A percentile compares a stretch with the other conserved stretches of the same genome.
These are phyloP conservation scores for Phytophthora aleatoria DNA, from an alignment of 352 stramenopile genomes.

Conservation along the genomic window DNA sequence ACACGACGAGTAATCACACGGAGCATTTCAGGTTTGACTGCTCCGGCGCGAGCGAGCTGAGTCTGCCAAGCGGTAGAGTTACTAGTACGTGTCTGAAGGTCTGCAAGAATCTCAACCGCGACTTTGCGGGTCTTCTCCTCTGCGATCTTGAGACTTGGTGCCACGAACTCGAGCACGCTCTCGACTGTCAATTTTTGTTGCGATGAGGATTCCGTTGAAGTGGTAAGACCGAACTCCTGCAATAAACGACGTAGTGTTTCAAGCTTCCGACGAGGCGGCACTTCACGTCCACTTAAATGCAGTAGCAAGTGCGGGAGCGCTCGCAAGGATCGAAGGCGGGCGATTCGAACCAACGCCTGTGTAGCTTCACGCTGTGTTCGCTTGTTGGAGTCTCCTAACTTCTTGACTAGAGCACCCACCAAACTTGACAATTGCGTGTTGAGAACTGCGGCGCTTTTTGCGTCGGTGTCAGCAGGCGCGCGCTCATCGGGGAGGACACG, in stretches of 20 bases:
- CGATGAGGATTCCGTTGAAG: constrained; percentile 1
- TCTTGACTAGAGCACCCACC: constrained; percentile 53
- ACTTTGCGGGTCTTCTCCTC: constrained; percentile 81
- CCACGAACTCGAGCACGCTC: constrained; percentile 69
- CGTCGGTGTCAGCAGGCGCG: constrained; percentile 39
- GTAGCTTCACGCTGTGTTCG: constrained; percentile 73
- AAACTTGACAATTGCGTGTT: constrained; percentile 67
- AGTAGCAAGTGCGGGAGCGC: constrained; percentile 62
- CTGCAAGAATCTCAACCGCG: constrained; percentile 71
- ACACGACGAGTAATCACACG: constrained; percentile 75
- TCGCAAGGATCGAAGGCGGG: constrained; percentile 65
- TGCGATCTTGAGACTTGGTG: constrained; percentile 71
- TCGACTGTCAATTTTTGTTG: constrained; percentile 51
- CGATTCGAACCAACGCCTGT: constrained; percentile 64
- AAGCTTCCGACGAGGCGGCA: constrained; percentile 55
- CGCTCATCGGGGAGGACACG: constrained; percentile 47
- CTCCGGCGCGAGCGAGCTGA: constrained; percentile 29
- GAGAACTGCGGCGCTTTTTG: constrained; percentile 32
- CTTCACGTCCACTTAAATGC: constrained; percentile 65
- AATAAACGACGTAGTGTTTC: constrained; percentile 64
- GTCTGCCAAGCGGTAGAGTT: constrained; percentile 32
- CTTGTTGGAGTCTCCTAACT: constrained; percentile 84
- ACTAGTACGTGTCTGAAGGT: constrained; percentile 43
- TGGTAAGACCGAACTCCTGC: constrained; percentile 53
- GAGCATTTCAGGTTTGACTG: constrained; percentile 78